Conservation (phyloP, 768 basidiomycete genomes). For the Lactifluus pinguis region DNA sequence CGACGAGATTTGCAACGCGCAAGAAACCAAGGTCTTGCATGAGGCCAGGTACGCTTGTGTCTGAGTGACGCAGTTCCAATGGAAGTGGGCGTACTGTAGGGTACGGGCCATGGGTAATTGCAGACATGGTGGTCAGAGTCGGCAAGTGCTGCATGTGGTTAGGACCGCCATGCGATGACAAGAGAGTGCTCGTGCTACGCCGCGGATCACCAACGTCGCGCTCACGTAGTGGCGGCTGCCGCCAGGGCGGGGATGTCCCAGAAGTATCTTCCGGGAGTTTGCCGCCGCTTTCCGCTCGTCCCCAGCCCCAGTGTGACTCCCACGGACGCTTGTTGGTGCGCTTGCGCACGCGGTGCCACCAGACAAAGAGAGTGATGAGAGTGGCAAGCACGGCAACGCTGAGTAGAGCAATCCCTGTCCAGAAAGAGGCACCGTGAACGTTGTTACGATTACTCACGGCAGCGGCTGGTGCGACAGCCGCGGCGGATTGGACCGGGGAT, state of each 20-base stretch:
- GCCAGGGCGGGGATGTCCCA: not conserved
- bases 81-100: constrained; percentile 21
- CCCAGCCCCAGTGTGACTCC: constrained; percentile 8
- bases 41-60: constrained; percentile 25
- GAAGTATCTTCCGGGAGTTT: constrained; percentile 6
- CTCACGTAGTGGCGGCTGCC: not conserved
- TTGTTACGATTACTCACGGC: not conserved
- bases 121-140: not conserved
- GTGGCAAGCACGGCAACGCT: constrained; percentile 19
- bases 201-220: not conserved
- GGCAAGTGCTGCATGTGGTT: not conserved
- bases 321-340: constrained; percentile 17
- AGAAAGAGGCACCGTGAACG: constrained; percentile 16
- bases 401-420: constrained; percentile 22
- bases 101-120: not conserved
- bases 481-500: not conserved
- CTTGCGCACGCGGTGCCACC: constrained; percentile 23
- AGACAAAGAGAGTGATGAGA: constrained; percentile 20
- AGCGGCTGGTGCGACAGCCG: not conserved
- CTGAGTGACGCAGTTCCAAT: constrained; percentile 18
- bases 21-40: constrained; percentile 34
- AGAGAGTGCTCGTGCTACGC: constrained; percentile 5
- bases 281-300: constrained; percentile 21
- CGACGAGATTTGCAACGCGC: constrained; percentile 39
- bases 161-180: not conserved